Percentiles rank a stretch among this genome's conserved stretches.
These are phyloP conservation scores for Colletotrichum godetiae DNA, from an alignment of 2,329 filamentous ascomycete genomes.

Conservation along the genomic window DNA sequence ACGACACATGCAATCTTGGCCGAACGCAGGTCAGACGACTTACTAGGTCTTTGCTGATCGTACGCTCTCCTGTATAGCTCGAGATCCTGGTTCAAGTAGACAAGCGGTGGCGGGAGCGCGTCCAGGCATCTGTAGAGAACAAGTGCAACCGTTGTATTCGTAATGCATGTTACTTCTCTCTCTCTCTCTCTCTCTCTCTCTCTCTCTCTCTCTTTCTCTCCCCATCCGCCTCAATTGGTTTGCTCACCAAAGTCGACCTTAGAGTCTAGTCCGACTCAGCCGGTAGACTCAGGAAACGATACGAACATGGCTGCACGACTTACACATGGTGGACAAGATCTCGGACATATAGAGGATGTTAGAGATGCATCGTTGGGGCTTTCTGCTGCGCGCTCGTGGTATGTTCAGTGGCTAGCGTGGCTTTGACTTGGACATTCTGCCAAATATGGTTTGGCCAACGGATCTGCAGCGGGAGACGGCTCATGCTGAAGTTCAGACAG, in stretches of 20 bases:
- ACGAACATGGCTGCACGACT: background rate
- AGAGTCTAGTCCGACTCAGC: too few relatives aligned
- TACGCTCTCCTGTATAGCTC: background rate
- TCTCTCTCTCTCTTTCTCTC: too few relatives aligned
- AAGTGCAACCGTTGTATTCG: too few relatives aligned
- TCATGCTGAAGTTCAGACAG: slow-evolving; percentile 15
- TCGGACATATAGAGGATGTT: background rate
- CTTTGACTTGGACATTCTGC: background rate
- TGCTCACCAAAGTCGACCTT: background rate
- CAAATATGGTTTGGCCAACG: background rate
- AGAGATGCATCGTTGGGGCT: background rate
- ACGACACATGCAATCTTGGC: too few relatives aligned
- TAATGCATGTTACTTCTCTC: background rate
- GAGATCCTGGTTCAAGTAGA: background rate
- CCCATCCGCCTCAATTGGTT: background rate
- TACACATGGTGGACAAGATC: background rate
- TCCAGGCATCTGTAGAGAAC: background rate
- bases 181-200: too few relatives aligned
- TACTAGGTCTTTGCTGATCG: too few relatives aligned
- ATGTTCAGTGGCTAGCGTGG: background rate
- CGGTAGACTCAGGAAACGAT: background rate
- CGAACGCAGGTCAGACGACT: background rate
- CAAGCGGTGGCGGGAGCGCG: background rate
- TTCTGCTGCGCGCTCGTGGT: background rate
- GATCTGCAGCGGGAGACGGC: slow-evolving; percentile 10